Base-by-base conservation (phyloP, 1,284 basidiomycete genomes). In the Apiotrichum gracile region DNA sequence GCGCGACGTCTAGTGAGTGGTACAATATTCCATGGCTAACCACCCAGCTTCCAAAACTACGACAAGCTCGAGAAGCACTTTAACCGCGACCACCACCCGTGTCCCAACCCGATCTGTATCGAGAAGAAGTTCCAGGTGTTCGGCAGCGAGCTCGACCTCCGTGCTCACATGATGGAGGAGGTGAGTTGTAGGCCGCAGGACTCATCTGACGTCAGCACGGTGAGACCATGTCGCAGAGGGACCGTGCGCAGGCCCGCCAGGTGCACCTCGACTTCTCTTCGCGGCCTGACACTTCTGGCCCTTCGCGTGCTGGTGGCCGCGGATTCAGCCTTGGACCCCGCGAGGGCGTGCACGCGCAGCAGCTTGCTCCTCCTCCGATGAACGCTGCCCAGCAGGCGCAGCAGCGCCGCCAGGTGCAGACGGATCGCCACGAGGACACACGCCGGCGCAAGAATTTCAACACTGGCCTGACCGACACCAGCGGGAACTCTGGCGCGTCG, bases 111-210 rank as follows among this genome's bases (percentile, higher is more conserved):
- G 0, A 70, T 79, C 31, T 98, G 94, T 69, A 81, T 87, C 35
- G 85, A 85, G 17, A 85, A 85, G 65, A 97, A 96, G 75, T 98
- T 97, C 65, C 87, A 97, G 47, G 94, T 98, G 16, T 98, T 97
- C 72, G 84, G 83, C 46, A 86, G 85, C 21, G 80, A 84, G 34
- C 78, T 98, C 31, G 96, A 97, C 68, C 83, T 97, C 45, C 86
- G 94, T 73, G 92, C 86, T 0, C 94, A 98, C 71, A 86, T 88
- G 78, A 84, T 97, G 19, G 52, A 63, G 14, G 69, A 71, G 57
- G 74, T 74, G 35, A 58, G 73, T 51, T 31, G 0, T 9, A 2
- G 16, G 25, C 25, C 5, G 7, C 22, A 17, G 26, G 1, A 24
- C 22, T 13, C 25, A 22, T 40, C 46, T 58, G 47, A 55, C 48